phyloP scores from a whole-genome alignment of 2,329 filamentous ascomycete species.

The Colletotrichum australisinense region DNA sequence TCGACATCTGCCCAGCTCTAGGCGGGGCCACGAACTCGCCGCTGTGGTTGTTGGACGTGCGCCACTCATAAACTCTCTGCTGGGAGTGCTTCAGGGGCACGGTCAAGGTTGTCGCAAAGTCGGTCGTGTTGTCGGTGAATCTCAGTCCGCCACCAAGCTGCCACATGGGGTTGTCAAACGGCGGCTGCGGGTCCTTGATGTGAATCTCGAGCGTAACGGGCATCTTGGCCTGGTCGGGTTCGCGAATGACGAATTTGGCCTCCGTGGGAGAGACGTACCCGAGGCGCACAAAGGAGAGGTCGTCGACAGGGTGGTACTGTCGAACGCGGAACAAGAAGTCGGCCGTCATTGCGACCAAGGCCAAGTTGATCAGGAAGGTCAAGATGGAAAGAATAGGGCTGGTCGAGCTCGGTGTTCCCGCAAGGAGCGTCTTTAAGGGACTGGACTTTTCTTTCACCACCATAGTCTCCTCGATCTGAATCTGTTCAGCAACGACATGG shows the following conservation, averaged over 20 bases:
- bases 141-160: slow-evolving; percentile 73
- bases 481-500: slow-evolving; percentile 57
- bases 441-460: slow-evolving; percentile 67
- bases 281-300: slow-evolving; percentile 86
- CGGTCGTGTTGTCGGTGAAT: slow-evolving; percentile 78
- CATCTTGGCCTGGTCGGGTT: slow-evolving; percentile 80
- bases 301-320: slow-evolving; percentile 74
- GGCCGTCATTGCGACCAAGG: slow-evolving; percentile 74
- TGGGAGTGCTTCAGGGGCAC: slow-evolving; percentile 73
- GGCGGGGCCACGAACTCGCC: slow-evolving; percentile 87
- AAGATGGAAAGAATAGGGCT: slow-evolving; percentile 73
- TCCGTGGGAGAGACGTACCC: slow-evolving; percentile 86
- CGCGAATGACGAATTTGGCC: slow-evolving; percentile 85
- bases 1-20: slow-evolving; percentile 70
- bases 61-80: slow-evolving; percentile 84
- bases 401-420: slow-evolving; percentile 80
- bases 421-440: slow-evolving; percentile 74
- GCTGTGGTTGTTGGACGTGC: slow-evolving; percentile 85
- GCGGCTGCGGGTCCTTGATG: slow-evolving; percentile 61
- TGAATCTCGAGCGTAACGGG: slow-evolving; percentile 79
- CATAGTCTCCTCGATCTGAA: slow-evolving; percentile 74
- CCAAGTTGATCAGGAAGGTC: slow-evolving; percentile 79
- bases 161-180: slow-evolving; percentile 72
- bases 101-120: slow-evolving; percentile 81
- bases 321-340: slow-evolving; percentile 84